Evolutionary conservation across 768 basidiomycete species (phyloP).

Genomic region (Lactarius hengduanensis): DNA sequence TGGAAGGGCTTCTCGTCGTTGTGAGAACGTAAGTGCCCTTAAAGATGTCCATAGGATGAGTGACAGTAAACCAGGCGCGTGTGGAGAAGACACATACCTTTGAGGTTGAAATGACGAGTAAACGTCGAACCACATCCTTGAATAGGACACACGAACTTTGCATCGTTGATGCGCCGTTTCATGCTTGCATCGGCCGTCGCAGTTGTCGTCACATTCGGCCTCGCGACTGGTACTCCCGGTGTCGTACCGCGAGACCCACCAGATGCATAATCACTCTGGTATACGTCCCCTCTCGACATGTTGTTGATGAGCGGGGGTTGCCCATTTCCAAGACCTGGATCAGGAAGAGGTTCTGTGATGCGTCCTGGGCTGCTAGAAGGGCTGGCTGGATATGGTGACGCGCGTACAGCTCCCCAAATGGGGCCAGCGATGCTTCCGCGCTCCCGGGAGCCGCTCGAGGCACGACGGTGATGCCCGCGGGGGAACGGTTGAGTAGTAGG

Average conservation of each 20-base stretch:
- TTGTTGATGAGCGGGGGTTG: slow-evolving; percentile 5
- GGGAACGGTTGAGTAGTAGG: slow-evolving; percentile 39
- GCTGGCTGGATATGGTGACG: slow-evolving; percentile 28
- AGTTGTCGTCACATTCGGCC: slow-evolving; percentile 87
- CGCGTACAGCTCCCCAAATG: slow-evolving; percentile 21
- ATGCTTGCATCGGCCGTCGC: slow-evolving; percentile 87
- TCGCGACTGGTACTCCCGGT: slow-evolving; percentile 41
- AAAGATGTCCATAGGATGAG: slow-evolving; percentile 11
- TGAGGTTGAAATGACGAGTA: slow-evolving; percentile 91
- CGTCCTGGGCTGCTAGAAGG: slow-evolving; percentile 21
- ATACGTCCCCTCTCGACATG: slow-evolving; percentile 7
- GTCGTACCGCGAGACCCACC: slow-evolving; percentile 26
- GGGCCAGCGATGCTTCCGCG: slow-evolving; percentile 30
- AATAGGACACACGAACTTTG: slow-evolving; percentile 87
- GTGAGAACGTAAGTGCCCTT: slow-evolving; percentile 92
- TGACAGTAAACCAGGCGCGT: background rate
- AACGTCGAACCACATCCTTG: slow-evolving; percentile 97
- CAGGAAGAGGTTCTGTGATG: slow-evolving; percentile 48
- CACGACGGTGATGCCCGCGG: slow-evolving; percentile 44
- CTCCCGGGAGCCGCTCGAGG: slow-evolving; percentile 42
- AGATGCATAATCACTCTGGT: slow-evolving; percentile 13
- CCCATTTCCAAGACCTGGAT: slow-evolving; percentile 6
- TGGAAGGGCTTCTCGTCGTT: slow-evolving; percentile 94
- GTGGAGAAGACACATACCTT: slow-evolving; percentile 51
- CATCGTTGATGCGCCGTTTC: slow-evolving; percentile 83